These are phyloP conservation scores for Cnidoscolus chayamansa DNA, from an alignment of 441 rosid species.

Conservation along the genomic window DNA sequence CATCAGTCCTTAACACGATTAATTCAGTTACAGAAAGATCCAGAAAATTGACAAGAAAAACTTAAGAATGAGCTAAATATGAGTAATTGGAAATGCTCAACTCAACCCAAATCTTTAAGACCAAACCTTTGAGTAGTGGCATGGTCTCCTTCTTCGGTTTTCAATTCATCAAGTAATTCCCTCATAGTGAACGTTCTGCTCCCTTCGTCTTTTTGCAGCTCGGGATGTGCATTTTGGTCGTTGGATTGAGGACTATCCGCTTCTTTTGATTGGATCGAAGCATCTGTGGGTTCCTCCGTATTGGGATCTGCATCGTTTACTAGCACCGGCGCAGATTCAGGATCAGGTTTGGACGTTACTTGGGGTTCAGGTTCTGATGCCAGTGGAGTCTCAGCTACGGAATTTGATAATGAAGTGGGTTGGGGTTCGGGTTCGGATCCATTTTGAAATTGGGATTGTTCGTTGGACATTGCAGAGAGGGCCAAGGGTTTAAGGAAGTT, in stretches of 20 bases:
- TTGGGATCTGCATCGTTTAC: conserved; percentile 36
- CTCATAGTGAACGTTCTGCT: conserved; percentile 85
- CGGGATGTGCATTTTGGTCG: conserved; percentile 27
- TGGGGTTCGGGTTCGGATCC: conserved; percentile 29
- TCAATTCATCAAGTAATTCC: conserved; percentile 72
- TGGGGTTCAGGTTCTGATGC: conserved; percentile 9
- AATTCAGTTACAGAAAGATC: background rate
- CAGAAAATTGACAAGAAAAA: background rate
- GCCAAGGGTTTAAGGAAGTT: background rate
- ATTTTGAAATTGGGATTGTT: conserved; percentile 46
- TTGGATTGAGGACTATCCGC: conserved; percentile 26
- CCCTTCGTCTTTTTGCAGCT: conserved; percentile 50
- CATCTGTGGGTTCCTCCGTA: conserved; percentile 32
- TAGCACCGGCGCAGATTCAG: conserved; percentile 20
- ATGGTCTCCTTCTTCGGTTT: conserved; percentile 69
- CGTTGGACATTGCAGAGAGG: conserved; percentile 35
- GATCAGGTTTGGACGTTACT: conserved; percentile 12
- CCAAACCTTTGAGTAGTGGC: conserved; percentile 55
- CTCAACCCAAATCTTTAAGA: background rate
- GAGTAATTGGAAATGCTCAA: background rate
- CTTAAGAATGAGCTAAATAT: background rate
- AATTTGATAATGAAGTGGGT: conserved; percentile 8
- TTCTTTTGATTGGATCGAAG: conserved; percentile 40
- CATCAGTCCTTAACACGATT: background rate
- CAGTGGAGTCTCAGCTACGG: conserved; percentile 19